These are phyloP conservation scores for Chaetomiaceae sp. DNA, from an alignment of 2,329 filamentous ascomycete genomes.

Conservation along the genomic window DNA sequence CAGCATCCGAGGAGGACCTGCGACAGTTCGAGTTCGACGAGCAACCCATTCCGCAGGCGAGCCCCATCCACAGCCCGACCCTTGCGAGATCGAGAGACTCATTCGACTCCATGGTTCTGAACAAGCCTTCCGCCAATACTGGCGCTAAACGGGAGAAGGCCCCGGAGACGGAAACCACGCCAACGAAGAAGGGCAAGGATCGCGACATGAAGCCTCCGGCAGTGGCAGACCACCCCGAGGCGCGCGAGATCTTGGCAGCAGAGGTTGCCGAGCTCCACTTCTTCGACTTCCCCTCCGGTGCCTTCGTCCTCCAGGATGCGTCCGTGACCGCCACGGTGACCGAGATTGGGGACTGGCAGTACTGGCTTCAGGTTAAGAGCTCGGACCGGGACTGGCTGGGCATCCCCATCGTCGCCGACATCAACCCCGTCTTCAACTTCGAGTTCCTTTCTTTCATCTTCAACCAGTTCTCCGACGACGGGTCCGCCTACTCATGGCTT, in stretches of 20 bases:
- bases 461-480: conserved; percentile 88
- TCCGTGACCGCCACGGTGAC: conserved; percentile 74
- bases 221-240: conserved; percentile 62
- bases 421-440: conserved; percentile 98
- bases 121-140: conserved; percentile 45
- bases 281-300: conserved; percentile 82
- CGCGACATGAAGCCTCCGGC: conserved; percentile 43
- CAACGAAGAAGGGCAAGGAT: conserved; percentile 29
- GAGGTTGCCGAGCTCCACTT: conserved; percentile 84
- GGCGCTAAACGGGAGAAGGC: conserved; percentile 40
- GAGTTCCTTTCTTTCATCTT: conserved; percentile 99
- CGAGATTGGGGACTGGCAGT: conserved; percentile 87
- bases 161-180: conserved; percentile 13
- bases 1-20: conserved; percentile 77
- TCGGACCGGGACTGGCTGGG: conserved; percentile 79
- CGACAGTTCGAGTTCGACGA: conserved; percentile 74
- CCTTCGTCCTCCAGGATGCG: conserved; percentile 76
- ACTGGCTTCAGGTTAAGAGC: conserved; percentile 85
- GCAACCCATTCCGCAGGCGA: conserved; percentile 60
- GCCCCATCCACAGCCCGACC: conserved; percentile 56
- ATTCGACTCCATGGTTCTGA: conserved; percentile 52
- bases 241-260: conserved; percentile 67
- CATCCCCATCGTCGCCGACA: conserved; percentile 78
- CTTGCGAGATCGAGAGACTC: conserved; percentile 53
- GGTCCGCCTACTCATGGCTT: conserved; percentile 91